Evolutionary conservation across 2,329 filamentous ascomycete genomes (phyloP).

Genomic region (Lachnellula subtilissima): DNA sequence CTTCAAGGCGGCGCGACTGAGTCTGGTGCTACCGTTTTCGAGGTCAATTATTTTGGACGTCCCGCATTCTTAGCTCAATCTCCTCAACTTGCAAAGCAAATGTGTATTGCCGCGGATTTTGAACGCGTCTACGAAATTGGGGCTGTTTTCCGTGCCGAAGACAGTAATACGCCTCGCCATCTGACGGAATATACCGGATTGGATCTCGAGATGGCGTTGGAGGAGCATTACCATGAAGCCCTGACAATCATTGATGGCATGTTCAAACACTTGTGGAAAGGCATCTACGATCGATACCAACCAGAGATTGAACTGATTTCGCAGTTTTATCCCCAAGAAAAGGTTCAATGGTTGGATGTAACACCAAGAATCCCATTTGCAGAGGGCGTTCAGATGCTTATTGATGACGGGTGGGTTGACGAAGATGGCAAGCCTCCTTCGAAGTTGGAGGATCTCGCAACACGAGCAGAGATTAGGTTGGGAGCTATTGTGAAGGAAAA

Average conservation of each 20-base stretch:
- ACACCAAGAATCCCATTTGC: conserved; percentile 77
- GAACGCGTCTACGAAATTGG: conserved; percentile 85
- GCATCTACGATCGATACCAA: conserved; percentile 62
- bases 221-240: conserved; percentile 85
- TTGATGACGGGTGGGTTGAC: conserved; percentile 69
- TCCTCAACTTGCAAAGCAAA: conserved; percentile 88
- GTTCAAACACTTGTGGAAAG: conserved; percentile 74
- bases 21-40: conserved; percentile 86
- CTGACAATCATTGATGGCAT: conserved; percentile 72
- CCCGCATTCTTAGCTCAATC: conserved; percentile 86
- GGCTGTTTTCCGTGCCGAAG: conserved; percentile 87
- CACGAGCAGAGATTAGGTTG: conserved; percentile 79
- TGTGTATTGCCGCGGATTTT: conserved; percentile 86
- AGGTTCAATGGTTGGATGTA: conserved; percentile 80
- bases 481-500: conserved; percentile 82
- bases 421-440: conserved; percentile 70
- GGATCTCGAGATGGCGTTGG: conserved; percentile 88
- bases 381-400: conserved; percentile 76
- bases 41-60: conserved; percentile 85
- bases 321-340: conserved; percentile 78
- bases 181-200: conserved; percentile 92
- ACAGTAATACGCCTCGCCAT: conserved; percentile 92
- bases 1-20: conserved; percentile 86
- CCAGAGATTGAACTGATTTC: conserved; percentile 76
- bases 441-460: conserved; percentile 74